Percentiles rank a stretch among this genome's conserved stretches.
These are phyloP conservation scores for Oryza australiensis DNA, from an alignment of 176 grass and related monocot species.

Conservation along the genomic window DNA sequence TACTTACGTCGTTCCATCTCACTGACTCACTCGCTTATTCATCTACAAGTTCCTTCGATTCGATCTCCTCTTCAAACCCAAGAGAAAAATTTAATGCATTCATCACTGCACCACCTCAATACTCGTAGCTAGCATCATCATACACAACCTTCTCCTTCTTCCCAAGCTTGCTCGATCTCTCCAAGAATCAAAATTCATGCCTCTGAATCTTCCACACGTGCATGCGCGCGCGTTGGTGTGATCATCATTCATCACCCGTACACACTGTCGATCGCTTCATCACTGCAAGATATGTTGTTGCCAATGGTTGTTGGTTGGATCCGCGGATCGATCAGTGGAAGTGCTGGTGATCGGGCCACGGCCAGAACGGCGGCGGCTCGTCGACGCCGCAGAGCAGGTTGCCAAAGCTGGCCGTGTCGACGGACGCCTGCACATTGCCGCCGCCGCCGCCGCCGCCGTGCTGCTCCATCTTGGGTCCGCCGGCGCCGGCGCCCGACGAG, in stretches of 20 bases:
- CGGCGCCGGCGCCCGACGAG: constrained; percentile 20
- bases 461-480: constrained; percentile 59
- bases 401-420: constrained; percentile 59
- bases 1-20: constrained; percentile 17
- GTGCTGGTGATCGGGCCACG: constrained; percentile 84
- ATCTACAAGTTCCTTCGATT: constrained; percentile 17
- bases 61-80: constrained; percentile 10
- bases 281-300: background rate
- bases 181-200: constrained; percentile 30
- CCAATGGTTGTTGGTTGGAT: background rate
- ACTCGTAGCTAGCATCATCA: constrained; percentile 22
- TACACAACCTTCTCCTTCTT: background rate
- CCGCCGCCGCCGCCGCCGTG: constrained; percentile 21
- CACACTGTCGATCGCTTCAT: background rate
- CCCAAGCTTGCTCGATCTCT: background rate
- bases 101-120: background rate
- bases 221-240: constrained; percentile 6
- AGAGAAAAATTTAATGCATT: constrained; percentile 5
- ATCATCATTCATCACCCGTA: background rate
- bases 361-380: constrained; percentile 82
- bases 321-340: constrained; percentile 57
- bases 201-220: background rate
- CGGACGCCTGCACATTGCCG: constrained; percentile 16
- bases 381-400: constrained; percentile 86
- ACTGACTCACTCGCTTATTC: constrained; percentile 24